These are phyloP conservation scores for Irpex sp. DNA, from an alignment of 1,284 basidiomycete genomes.

Conservation along the genomic window DNA sequence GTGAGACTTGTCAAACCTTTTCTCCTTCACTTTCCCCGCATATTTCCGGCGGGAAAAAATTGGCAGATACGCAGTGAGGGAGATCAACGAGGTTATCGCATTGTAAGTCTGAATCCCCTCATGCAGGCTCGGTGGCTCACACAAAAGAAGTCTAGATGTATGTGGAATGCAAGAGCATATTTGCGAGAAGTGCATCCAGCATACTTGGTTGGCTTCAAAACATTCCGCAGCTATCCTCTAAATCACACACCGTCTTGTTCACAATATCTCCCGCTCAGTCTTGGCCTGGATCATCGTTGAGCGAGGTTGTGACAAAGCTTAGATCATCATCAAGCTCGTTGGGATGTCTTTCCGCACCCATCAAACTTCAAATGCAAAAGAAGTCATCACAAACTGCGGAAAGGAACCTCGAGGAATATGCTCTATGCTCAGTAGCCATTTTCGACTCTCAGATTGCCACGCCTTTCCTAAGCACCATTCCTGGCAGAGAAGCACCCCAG, in stretches of 20 bases:
- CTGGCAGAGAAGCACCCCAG: conserved; percentile 46
- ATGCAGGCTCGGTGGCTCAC: not conserved
- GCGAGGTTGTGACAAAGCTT: conserved; percentile 40
- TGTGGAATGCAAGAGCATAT: not conserved
- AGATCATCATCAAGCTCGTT: conserved; percentile 41
- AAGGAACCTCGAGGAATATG: conserved; percentile 9
- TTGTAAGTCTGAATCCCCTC: too few species aligned
- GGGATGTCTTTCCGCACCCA: conserved; percentile 57
- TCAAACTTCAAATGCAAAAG: conserved; percentile 23
- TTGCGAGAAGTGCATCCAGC: not conserved
- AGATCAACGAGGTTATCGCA: too few species aligned
- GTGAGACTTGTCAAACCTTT: too few species aligned
- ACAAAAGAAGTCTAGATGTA: not conserved
- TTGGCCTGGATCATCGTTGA: conserved; percentile 34
- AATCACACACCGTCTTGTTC: not conserved
- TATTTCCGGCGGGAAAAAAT: too few species aligned
- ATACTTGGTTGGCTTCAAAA: not conserved
- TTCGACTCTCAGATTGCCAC: conserved; percentile 37
- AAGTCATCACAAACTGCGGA: conserved; percentile 9
- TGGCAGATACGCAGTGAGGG: too few species aligned
- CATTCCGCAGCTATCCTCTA: not conserved
- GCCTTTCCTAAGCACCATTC: conserved; percentile 57
- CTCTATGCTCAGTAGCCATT: conserved; percentile 50
- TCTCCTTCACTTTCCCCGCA: too few species aligned
- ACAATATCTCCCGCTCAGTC: conserved; percentile 39